Evolutionary conservation across 306 rosid genomes (phyloP), one percentile per base, ranked within the genome.

Genomic region (Pterocarpus macrocarpus): DNA sequence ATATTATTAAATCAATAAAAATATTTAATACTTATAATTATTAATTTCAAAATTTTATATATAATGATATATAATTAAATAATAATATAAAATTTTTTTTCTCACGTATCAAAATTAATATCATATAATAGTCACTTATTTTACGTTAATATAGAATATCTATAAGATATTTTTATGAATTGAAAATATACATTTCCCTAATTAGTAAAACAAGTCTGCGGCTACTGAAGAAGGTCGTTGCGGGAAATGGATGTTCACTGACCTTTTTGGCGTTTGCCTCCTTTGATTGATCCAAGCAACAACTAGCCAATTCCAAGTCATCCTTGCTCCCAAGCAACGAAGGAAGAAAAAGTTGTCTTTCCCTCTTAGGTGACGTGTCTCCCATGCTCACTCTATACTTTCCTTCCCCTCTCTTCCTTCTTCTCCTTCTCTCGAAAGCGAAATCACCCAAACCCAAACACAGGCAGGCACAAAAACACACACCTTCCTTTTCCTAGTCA

Each of bases 291-390:
- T 14, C 13, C 38, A 56, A 35, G 50, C 28, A 34, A 16, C 11
- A 2, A 7, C 1, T 3, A 5, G 47, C 47, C 47, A 43, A 43
- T 53, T 53, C 64, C 34, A 52, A 39, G 64, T 33, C 57, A 50
- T 14, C 13, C 57, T 9, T 9, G 14, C 12, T 52, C 39, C 72
- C 15, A 64, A 44, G 58, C 4, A 64, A 53, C 5, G 4, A 15
- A 62, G 16, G 4, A 4, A 78, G 73, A 32, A 70, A 71, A 67
- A 71, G 55, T 87, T 69, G 75, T 71, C 52, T 81, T 70, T 77
- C 57, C 36, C 79, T 79, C 81, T 38, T 45, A 30, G 3, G 66
- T 81, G 80, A 80, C 91, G 91, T 89, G 92, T 76, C 81, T 62
- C 13, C 63, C 68, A 15, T 84, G 85, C 76, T 75, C 58, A 87